phyloP scores from a whole-genome alignment of 352 stramenopile genomes.

The Nothophytophthora sp. region DNA sequence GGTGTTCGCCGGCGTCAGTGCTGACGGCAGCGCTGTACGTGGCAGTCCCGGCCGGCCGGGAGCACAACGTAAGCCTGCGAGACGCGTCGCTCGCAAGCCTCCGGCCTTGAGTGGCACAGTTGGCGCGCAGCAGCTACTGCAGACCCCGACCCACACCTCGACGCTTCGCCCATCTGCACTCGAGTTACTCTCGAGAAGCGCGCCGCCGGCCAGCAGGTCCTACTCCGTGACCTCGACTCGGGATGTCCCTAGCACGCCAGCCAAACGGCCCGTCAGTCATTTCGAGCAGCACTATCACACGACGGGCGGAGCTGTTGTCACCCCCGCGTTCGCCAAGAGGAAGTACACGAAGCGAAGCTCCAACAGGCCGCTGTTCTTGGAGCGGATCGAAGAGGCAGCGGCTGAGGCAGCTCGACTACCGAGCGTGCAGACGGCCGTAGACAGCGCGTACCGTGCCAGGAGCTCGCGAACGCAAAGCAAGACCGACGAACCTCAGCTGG shows the following conservation, averaged over 20 bases:
- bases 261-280: conserved; percentile 29
- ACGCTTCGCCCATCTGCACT: conserved; percentile 33
- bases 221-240: conserved; percentile 4
- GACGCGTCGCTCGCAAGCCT: conserved; percentile 6
- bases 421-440: conserved; percentile 37
- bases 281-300: conserved; percentile 20
- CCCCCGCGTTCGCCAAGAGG: conserved; percentile 35
- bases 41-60: conserved; percentile 3
- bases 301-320: conserved; percentile 12
- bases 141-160: conserved; percentile 25
- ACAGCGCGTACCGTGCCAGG: conserved; percentile 31
- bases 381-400: conserved; percentile 34
- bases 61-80: conserved; percentile 28
- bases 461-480: conserved; percentile 18
- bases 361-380: conserved; percentile 35
- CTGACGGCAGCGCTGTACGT: conserved; percentile 12
- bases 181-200: conserved; percentile 62
- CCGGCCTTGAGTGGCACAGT: background rate
- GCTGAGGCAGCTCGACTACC: conserved; percentile 17
- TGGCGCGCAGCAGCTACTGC: conserved; percentile 2
- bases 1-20: conserved; percentile 37
- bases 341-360: conserved; percentile 39
- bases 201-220: conserved; percentile 25
- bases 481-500: conserved; percentile 31
- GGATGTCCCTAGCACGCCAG: conserved; percentile 18